These are phyloP conservation scores for Ampelocalamus luodianensis DNA, from an alignment of 176 grass and related monocot genomes.

Conservation along the genomic window DNA sequence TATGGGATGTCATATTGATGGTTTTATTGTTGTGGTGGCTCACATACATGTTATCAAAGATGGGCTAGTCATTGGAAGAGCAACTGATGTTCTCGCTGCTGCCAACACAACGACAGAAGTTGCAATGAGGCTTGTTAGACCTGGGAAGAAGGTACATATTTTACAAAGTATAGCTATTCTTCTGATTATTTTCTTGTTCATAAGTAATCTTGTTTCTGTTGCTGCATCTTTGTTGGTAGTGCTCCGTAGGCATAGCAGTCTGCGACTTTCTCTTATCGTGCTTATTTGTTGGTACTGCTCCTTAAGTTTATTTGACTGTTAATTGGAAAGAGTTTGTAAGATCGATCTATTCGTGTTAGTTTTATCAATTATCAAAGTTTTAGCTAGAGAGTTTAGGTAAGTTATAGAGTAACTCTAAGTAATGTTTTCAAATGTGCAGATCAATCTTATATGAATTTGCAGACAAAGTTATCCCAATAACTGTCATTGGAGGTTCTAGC, in stretches of 20 bases:
- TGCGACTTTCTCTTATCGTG: neutral
- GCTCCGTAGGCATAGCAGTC: neutral
- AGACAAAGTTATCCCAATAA: too few species aligned
- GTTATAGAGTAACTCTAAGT: too few species aligned
- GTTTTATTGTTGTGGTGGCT: slow-evolving; percentile 96
- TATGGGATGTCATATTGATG: slow-evolving; percentile 97
- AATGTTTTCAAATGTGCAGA: too few species aligned
- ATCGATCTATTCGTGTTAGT: too few species aligned
- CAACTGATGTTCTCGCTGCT: slow-evolving; percentile 90
- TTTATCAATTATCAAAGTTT: too few species aligned
- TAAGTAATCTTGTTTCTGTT: neutral
- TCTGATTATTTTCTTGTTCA: neutral
- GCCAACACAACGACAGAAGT: slow-evolving; percentile 93
- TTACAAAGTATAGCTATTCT: neutral
- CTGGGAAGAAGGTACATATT: slow-evolving; percentile 81
- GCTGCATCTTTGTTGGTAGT: neutral
- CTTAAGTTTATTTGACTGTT: too few species aligned
- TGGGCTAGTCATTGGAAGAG: slow-evolving; percentile 75
- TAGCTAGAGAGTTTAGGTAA: too few species aligned
- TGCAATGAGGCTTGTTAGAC: slow-evolving; percentile 88
- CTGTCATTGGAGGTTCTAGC: too few species aligned
- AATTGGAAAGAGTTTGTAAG: too few species aligned
- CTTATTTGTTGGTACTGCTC: neutral
- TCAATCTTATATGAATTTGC: too few species aligned
- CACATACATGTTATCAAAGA: slow-evolving; percentile 80